Evolutionary conservation across 345 rosid species (phyloP).

Genomic region (Lagerstroemia speciosa): DNA sequence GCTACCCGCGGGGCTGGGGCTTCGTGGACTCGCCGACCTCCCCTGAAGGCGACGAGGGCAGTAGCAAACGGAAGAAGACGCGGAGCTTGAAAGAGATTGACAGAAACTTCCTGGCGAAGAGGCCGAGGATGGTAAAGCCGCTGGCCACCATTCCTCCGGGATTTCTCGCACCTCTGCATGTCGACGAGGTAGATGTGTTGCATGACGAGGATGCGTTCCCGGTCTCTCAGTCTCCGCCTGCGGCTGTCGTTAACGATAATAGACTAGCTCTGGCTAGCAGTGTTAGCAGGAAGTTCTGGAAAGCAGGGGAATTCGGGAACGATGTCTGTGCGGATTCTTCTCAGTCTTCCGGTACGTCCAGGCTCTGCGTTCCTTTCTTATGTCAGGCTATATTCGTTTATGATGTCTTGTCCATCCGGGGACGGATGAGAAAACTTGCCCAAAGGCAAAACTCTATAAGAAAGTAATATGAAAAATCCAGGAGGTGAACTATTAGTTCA

Average conservation of each 20-base stretch:
- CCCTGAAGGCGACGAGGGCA: background rate
- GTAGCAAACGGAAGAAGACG: background rate
- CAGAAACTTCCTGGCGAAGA: constrained; percentile 2
- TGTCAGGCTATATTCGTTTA: background rate
- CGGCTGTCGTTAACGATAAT: background rate
- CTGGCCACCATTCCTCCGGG: background rate
- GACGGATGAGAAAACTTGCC: too few species aligned
- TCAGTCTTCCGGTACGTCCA: constrained; percentile 26
- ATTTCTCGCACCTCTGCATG: constrained; percentile 7
- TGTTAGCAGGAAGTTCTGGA: constrained; percentile 58
- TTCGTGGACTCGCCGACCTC: background rate
- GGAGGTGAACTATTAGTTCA: too few species aligned
- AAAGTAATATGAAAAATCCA: too few species aligned
- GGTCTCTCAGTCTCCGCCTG: background rate
- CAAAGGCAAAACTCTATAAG: too few species aligned
- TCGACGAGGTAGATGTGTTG: background rate
- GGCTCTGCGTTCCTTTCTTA: background rate
- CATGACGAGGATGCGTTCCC: background rate
- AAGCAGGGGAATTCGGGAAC: constrained; percentile 73
- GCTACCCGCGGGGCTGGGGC: background rate
- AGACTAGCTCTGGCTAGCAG: background rate
- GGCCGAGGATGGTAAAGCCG: background rate
- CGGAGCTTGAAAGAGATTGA: constrained; percentile 11
- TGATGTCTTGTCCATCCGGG: too few species aligned
- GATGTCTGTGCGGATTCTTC: constrained; percentile 22